Conservation (phyloP, 1,139 yeast genomes). For the Nakaseomyces nivariensis region DNA sequence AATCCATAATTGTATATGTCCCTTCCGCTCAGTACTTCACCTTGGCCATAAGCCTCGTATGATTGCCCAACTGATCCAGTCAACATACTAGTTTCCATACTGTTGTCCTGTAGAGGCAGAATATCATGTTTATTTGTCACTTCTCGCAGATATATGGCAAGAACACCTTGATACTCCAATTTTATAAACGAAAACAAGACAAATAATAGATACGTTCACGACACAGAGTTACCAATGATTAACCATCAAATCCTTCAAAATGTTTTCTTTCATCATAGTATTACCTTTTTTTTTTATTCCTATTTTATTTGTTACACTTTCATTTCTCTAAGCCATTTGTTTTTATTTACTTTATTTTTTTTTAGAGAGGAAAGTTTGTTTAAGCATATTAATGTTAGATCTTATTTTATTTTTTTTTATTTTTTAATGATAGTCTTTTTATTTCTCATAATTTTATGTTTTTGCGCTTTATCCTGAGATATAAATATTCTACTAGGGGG, state of each 20-base stretch:
- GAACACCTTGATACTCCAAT: constrained; percentile 66
- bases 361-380: background rate
- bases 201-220: constrained; percentile 2
- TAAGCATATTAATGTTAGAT: constrained; percentile 34
- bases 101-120: constrained; percentile 10
- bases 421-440: background rate
- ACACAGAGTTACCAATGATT: too few relatives aligned
- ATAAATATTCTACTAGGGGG: too few relatives aligned
- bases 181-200: constrained; percentile 16
- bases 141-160: constrained; percentile 68
- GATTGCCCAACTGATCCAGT: constrained; percentile 1
- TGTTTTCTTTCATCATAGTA: too few relatives aligned
- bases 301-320: background rate
- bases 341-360: background rate
- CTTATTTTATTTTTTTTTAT: constrained; percentile 33
- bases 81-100: constrained; percentile 20
- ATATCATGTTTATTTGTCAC: constrained; percentile 17
- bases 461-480: background rate
- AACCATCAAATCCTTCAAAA: too few relatives aligned
- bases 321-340: background rate
- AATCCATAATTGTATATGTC: constrained; percentile 66
- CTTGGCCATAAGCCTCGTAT: constrained; percentile 6
- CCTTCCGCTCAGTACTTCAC: constrained; percentile 24
- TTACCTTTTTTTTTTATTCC: too few relatives aligned
- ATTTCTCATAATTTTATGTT: background rate